Base-by-base conservation (phyloP, 768 basidiomycete genomes). In the Macrocybe gigantea region DNA sequence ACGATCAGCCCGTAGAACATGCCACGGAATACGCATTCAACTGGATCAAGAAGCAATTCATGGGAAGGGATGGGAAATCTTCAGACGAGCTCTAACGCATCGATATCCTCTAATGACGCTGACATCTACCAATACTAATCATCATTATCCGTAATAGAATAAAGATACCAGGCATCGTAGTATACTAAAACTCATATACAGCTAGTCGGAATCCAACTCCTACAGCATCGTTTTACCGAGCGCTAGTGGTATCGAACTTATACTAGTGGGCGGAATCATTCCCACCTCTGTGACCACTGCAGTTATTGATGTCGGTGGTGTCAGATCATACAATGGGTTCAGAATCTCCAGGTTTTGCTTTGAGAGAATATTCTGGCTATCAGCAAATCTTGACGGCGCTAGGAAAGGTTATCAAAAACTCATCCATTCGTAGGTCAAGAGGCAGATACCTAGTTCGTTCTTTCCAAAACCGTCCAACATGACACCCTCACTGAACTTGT, bases 261-360 rank as follows among this genome's bases (percentile, higher is more conserved):
- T 90, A 52, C 91, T 91, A 55, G 85, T 92, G 0, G 93, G 91
- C 3, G 93, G 93, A 53, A 95, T 96, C 47, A 97, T 73, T 1
- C 95, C 95, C 38, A 94, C 93, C 68, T 99, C 96, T 2, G 95
- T 97, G 47, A 97, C 93, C 15, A 99, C 91, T 12, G 89, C 95
- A 1, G 96, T 95, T 53, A 99, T 93, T 61, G 82, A 88, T 13
- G 79, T 80, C 1, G 94, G 88, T 1, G 95, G 91, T 2, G 96
- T 96, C 38, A 98, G 72, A 64, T 99, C 96, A 60, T 98, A 99
- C 9, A 97, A 66, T 5, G 95, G 87, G 62, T 88, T 90, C 52
- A 96, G 69, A 14, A 85, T 78, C 55, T 92, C 84, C 11, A 96
- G 72, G 55, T 81, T 82, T 14, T 74, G 64, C 46, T 66, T 60